Evolutionary conservation across 257 asterid species (phyloP).

Genomic region (Gentiana dahurica): DNA sequence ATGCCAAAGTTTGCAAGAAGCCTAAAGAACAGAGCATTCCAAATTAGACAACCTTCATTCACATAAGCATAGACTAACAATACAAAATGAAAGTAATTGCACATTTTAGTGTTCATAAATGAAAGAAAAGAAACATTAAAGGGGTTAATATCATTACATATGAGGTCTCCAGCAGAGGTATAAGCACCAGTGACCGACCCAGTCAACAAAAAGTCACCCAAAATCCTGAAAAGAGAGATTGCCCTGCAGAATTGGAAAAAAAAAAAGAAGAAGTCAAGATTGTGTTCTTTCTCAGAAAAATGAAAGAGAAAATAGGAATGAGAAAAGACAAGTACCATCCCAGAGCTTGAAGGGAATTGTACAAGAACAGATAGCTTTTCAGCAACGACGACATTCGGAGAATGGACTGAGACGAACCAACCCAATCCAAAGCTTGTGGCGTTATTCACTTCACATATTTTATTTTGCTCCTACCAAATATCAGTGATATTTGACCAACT

Average conservation of each 20-base stretch:
- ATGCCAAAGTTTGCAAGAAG: slow-evolving; percentile 67
- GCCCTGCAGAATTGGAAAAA: slow-evolving; percentile 36
- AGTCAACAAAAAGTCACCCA: slow-evolving; percentile 34
- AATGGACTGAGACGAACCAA: neutral
- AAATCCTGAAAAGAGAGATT: slow-evolving; percentile 41
- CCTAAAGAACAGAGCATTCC: slow-evolving; percentile 30
- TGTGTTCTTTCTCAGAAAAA: neutral
- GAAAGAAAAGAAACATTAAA: neutral
- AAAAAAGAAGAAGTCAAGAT: neutral
- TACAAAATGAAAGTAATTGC: neutral
- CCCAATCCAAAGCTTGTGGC: neutral
- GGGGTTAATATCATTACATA: slow-evolving; percentile 32
- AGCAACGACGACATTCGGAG: slow-evolving; percentile 30
- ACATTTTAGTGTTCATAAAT: neutral
- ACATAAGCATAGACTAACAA: neutral
- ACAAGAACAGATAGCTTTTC: slow-evolving; percentile 47
- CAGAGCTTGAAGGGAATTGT: slow-evolving; percentile 51
- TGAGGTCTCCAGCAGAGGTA: slow-evolving; percentile 61
- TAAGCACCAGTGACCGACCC: slow-evolving; percentile 47
- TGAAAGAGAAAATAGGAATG: neutral
- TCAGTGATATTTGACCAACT: too few relatives aligned
- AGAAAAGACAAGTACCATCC: slow-evolving; percentile 52
- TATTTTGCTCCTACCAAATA: too few relatives aligned
- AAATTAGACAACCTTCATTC: slow-evolving; percentile 1
- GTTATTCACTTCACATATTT: neutral